Percentiles rank a stretch among this genome's conserved stretches.
phyloP scores from a whole-genome alignment of 2,329 filamentous ascomycete species.

The Didymella segeticola region DNA sequence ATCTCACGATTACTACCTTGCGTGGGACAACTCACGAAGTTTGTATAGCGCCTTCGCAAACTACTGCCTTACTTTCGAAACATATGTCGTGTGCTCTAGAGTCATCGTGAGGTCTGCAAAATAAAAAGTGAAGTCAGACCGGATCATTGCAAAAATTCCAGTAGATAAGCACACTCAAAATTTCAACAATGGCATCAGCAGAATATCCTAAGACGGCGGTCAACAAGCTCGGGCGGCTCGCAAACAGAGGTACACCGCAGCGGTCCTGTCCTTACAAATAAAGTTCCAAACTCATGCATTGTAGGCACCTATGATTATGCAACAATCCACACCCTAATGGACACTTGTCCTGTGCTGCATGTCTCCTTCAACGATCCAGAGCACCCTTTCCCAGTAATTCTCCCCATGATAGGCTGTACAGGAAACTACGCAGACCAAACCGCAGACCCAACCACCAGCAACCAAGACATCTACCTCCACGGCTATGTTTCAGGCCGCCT shows the following conservation, averaged over 20 bases:
- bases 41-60: conserved; percentile 11
- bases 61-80: background rate
- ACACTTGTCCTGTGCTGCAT: conserved; percentile 42
- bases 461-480: conserved; percentile 44
- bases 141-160: background rate
- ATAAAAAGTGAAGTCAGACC: background rate
- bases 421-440: conserved; percentile 51
- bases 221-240: conserved; percentile 38
- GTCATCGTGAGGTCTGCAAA: background rate
- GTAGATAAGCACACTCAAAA: background rate
- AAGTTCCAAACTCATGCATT: background rate
- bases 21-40: too few species aligned
- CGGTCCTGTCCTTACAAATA: background rate
- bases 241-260: conserved; percentile 32
- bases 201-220: conserved; percentile 36
- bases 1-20: conserved; percentile 1
- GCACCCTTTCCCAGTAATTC: conserved; percentile 62
- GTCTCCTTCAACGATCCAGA: conserved; percentile 45
- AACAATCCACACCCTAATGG: conserved; percentile 44
- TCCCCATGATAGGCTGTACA: conserved; percentile 52
- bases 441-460: conserved; percentile 64
- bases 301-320: conserved; percentile 44
- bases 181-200: conserved; percentile 18
- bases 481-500: conserved; percentile 62
- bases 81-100: background rate